Percentiles rank a stretch among this genome's conserved stretches.
phyloP scores from a whole-genome alignment of 805 yeast genomes.

The Ogataea parapolymorpha region DNA sequence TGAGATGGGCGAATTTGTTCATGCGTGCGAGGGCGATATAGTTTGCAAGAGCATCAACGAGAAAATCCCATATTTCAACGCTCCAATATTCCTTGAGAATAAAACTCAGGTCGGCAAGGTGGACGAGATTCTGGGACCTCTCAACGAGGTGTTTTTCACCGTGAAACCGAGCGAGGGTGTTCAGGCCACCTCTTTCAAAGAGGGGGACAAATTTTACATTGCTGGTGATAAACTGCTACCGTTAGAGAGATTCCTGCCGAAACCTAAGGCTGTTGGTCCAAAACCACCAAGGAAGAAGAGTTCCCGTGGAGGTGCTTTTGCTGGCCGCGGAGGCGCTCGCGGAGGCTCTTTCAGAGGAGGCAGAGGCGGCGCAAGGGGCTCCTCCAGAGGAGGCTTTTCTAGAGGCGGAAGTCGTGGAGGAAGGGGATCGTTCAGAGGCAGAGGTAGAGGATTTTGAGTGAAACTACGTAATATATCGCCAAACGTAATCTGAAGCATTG shows the following conservation, averaged over 20 bases:
- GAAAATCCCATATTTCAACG: constrained; percentile 96
- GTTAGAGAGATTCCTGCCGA: constrained; percentile 93
- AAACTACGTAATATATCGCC: constrained; percentile 11
- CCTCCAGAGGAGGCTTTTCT: constrained; percentile 35
- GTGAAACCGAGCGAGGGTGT: constrained; percentile 96
- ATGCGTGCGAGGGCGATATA: constrained; percentile 94
- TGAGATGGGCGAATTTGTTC: constrained; percentile 92
- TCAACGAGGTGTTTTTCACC: constrained; percentile 97
- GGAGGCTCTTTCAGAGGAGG: constrained; percentile 42
- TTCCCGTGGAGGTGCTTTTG: constrained; percentile 51
- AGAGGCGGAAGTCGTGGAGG: constrained; percentile 40
- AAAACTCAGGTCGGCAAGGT: constrained; percentile 96
- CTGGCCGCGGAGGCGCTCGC: constrained; percentile 41
- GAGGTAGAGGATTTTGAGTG: constrained; percentile 32
- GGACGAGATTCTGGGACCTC: constrained; percentile 96
- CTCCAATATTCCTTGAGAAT: constrained; percentile 95
- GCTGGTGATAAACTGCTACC: constrained; percentile 95
- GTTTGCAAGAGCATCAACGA: constrained; percentile 93
- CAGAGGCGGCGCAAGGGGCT: constrained; percentile 41
- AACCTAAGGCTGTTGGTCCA: constrained; percentile 86
- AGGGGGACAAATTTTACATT: constrained; percentile 93
- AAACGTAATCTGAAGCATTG: constrained; percentile 6
- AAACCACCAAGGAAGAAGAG: constrained; percentile 70
- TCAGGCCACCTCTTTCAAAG: constrained; percentile 87
- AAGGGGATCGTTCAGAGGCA: constrained; percentile 35